These are phyloP conservation scores for Phaffia rhodozyma DNA, from an alignment of 1,284 basidiomycete genomes.

Conservation along the genomic window DNA sequence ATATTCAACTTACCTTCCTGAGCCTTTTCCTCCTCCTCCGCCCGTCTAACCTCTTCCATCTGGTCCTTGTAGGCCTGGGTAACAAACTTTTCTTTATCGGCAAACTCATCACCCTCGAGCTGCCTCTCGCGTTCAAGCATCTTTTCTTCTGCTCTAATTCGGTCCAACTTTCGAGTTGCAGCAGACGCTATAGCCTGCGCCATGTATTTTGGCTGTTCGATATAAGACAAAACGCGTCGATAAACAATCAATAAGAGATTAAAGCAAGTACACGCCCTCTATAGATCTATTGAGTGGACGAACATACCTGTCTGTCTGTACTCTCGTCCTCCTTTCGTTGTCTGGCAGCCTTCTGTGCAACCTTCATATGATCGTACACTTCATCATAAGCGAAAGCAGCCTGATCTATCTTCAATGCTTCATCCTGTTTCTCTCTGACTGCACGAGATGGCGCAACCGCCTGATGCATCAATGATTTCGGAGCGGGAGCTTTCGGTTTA, in stretches of 20 bases:
- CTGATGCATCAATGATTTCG: constrained; percentile 15
- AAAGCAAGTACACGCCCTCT: not conserved
- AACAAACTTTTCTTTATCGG: constrained; percentile 90
- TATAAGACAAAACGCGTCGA: constrained; percentile 21
- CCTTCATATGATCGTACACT: constrained; percentile 92
- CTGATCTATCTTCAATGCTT: constrained; percentile 64
- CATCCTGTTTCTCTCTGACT: constrained; percentile 39
- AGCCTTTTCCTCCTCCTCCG: constrained; percentile 79
- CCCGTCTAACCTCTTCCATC: constrained; percentile 77
- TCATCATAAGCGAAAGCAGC: constrained; percentile 93
- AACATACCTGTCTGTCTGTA: constrained; percentile 57
- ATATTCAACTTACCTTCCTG: constrained; percentile 55
- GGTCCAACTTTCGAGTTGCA: constrained; percentile 72
- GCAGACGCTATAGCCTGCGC: constrained; percentile 68
- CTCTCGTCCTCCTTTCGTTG: constrained; percentile 57
- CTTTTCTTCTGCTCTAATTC: constrained; percentile 93
- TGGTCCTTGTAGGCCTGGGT: constrained; percentile 96
- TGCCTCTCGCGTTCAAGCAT: constrained; percentile 90
- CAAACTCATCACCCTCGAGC: constrained; percentile 84
- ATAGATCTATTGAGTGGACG: not conserved
- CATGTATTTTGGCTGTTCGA: constrained; percentile 80
- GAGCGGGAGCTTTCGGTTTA: constrained; percentile 10
- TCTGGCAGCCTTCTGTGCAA: constrained; percentile 58
- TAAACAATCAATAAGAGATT: constrained; percentile 16
- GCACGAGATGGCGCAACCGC: constrained; percentile 25